Evolutionary conservation across 169 alveolate genomes (phyloP), one percentile per base, ranked within the genome.

Genomic region (Neospora caninum): DNA sequence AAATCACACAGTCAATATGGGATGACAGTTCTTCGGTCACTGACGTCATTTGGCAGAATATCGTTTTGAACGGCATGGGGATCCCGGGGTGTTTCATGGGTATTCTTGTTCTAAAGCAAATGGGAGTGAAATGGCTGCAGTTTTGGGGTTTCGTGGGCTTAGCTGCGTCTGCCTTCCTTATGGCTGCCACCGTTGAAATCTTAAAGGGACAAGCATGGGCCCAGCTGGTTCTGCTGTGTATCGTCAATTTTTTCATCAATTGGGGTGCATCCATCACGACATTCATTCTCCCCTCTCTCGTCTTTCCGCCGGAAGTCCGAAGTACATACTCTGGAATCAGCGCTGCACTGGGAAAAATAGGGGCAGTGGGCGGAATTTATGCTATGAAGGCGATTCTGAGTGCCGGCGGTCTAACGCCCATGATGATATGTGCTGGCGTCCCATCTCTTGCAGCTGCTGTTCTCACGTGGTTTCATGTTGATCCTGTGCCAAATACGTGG

Each of bases 181-280:
- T 92, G 80, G 94, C 94, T 43, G 94, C 92, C 20, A 84, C 94
- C 39, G 64, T 91, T 25, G 73, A 54, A 16, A 91, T 89, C 34
- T 73, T 83, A 27, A 27, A 36, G 34, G 92, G 80, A 1, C 16
- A 29, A 20, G 70, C 86, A 2, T 92, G 94, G 94, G 92, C 88
- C n/a, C 94, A 82, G 42, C 53, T 92, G 0, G 88, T n/a, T 39
- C 78, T 92, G 36, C 92, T 92, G 42, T 73, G 88, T 27, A 73
- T 64, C 29, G 94, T 92, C 27, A 92, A 92, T 53, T 92, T 64
- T 54, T 92, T 83, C 78, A 92, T 92, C 78, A 92, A 92, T 49
- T 92, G 94, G 94, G 94, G 94, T 0, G 94, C 94, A 0, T 80
- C 92, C 88, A 92, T 92, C 34, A 92, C 94, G 16, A 92, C 94